A percentile compares a stretch with the other conserved stretches of the same genome.
These are phyloP conservation scores for Capronia coronata DNA, from an alignment of 2,329 filamentous ascomycete species.

Conservation along the genomic window DNA sequence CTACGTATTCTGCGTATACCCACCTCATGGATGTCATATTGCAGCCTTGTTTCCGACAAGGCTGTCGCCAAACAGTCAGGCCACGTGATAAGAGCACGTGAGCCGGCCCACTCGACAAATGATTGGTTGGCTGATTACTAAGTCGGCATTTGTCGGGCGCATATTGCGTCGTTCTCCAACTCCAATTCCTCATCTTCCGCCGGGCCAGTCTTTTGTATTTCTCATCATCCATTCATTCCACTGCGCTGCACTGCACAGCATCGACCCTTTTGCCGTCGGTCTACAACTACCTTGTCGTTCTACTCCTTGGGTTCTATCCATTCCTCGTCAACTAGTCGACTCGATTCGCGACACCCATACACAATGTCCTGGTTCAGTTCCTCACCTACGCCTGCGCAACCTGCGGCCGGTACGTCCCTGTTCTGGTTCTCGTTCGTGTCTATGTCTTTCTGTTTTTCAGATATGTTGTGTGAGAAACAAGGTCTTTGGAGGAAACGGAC, in stretches of 20 bases:
- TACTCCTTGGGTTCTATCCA: not conserved
- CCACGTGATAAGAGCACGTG: too few relatives aligned
- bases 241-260: not conserved
- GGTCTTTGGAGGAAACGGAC: too few relatives aligned
- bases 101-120: not conserved
- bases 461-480: too few relatives aligned
- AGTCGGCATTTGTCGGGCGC: not conserved
- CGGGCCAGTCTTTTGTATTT: constrained; percentile 16
- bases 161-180: not conserved
- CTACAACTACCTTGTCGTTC: too few relatives aligned
- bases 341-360: not conserved
- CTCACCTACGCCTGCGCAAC: constrained; percentile 18
- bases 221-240: constrained; percentile 8
- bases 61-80: too few relatives aligned
- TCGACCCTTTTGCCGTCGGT: too few relatives aligned
- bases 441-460: too few relatives aligned
- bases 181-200: not conserved
- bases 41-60: not conserved
- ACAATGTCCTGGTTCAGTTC: constrained; percentile 23
- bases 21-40: too few relatives aligned
- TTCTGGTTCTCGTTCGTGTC: not conserved
- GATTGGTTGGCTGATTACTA: not conserved
- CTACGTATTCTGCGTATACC: too few relatives aligned
- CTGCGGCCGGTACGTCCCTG: constrained; percentile 14
- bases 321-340: not conserved